phyloP scores from a whole-genome alignment of 345 rosid species.

The Eucalyptus marginata region DNA sequence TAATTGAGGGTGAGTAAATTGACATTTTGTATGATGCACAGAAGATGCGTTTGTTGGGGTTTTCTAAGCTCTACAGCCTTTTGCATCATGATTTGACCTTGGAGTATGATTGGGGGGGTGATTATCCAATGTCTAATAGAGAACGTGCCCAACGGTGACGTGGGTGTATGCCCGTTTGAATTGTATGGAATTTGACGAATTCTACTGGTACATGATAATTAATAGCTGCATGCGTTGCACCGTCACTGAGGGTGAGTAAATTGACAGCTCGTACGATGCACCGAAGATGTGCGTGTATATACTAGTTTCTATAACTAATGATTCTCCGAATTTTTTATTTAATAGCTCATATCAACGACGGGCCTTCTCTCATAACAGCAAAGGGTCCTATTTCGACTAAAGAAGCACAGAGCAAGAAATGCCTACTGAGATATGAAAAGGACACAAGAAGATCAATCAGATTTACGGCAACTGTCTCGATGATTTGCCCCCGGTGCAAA shows the following conservation, averaged over 20 bases:
- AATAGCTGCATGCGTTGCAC: not conserved
- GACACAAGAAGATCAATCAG: too few relatives aligned
- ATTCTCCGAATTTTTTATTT: not conserved
- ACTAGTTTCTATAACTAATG: not conserved
- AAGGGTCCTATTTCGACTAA: not conserved
- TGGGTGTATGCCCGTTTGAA: not conserved
- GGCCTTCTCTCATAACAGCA: constrained; percentile 14
- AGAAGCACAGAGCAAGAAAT: too few relatives aligned
- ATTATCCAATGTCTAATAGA: not conserved
- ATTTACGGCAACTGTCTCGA: constrained; percentile 74
- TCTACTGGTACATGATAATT: not conserved
- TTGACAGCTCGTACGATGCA: not conserved
- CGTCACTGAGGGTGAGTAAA: not conserved
- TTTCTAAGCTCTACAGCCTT: too few relatives aligned
- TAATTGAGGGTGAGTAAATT: too few relatives aligned
- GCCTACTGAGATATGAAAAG: too few relatives aligned
- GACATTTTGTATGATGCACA: too few relatives aligned
- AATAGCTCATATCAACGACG: constrained; percentile 6
- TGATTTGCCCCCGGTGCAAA: constrained; percentile 50
- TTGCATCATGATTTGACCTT: too few relatives aligned
- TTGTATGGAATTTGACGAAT: not conserved
- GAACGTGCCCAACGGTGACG: not conserved
- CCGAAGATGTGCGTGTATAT: not conserved
- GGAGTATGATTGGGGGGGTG: not conserved
- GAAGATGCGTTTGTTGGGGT: too few relatives aligned